These are phyloP conservation scores for Plasmodium malariae DNA, from an alignment of 169 alveolate genomes.

Conservation along the genomic window DNA sequence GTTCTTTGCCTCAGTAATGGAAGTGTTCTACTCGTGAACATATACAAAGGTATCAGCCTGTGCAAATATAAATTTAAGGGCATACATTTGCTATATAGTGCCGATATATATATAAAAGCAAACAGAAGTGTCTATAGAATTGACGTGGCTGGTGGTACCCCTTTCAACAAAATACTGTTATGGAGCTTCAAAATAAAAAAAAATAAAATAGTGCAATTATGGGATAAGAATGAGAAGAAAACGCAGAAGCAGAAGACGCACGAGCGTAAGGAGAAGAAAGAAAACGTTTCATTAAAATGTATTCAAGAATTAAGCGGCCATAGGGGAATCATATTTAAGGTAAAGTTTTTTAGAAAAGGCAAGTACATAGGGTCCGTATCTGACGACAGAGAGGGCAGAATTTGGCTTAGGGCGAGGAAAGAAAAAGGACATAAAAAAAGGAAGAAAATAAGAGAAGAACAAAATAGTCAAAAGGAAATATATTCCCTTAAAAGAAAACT, in stretches of 20 bases:
- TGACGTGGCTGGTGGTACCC: slow-evolving; percentile 64
- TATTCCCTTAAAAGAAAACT: neutral
- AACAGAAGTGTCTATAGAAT: slow-evolving; percentile 26
- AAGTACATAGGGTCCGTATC: slow-evolving; percentile 61
- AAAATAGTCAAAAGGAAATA: neutral
- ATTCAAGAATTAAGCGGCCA: slow-evolving; percentile 50
- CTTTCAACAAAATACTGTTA: slow-evolving; percentile 62
- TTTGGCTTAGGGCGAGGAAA: slow-evolving; percentile 23
- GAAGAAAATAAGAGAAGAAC: neutral
- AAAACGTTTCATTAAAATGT: neutral
- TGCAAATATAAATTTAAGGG: slow-evolving; percentile 46
- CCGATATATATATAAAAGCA: slow-evolving; percentile 48
- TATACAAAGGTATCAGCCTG: slow-evolving; percentile 38
- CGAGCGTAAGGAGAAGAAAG: slow-evolving; percentile 2
- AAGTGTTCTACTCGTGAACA: slow-evolving; percentile 30
- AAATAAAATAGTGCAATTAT: neutral
- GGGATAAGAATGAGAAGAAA: neutral
- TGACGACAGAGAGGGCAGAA: slow-evolving; percentile 73
- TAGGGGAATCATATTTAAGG: slow-evolving; percentile 73
- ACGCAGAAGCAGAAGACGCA: neutral
- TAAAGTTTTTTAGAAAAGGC: slow-evolving; percentile 45
- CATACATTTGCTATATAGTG: slow-evolving; percentile 62
- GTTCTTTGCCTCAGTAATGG: slow-evolving; percentile 63
- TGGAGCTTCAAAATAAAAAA: slow-evolving; percentile 42
- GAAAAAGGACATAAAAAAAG: neutral